A percentile compares a stretch with the other conserved stretches of the same genome.
phyloP scores from a whole-genome alignment of 2,329 filamentous ascomycete genomes.

The Fusarium pseudograminearum region DNA sequence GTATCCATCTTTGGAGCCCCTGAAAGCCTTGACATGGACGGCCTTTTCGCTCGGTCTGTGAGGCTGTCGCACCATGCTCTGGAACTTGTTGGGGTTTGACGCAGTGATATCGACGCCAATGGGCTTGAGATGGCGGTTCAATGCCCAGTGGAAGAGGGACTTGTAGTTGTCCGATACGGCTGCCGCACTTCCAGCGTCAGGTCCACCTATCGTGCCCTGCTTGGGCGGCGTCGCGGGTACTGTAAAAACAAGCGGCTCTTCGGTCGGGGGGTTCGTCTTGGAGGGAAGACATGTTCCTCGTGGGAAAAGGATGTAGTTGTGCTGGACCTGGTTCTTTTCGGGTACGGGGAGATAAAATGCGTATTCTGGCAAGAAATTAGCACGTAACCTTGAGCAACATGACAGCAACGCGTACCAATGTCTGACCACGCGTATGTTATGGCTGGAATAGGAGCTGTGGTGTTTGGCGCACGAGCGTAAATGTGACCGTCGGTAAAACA shows the following conservation, averaged over 20 bases:
- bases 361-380: slow-evolving; percentile 60
- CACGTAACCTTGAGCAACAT: background rate
- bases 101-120: slow-evolving; percentile 63
- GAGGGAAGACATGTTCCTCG: slow-evolving; percentile 65
- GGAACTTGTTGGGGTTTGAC: slow-evolving; percentile 68
- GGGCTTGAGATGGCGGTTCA: slow-evolving; percentile 64
- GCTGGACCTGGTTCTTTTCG: slow-evolving; percentile 73
- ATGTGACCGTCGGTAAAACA: slow-evolving; percentile 71
- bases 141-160: slow-evolving; percentile 71
- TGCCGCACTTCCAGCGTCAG: slow-evolving; percentile 61
- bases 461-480: slow-evolving; percentile 67
- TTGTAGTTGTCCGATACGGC: slow-evolving; percentile 70
- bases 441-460: slow-evolving; percentile 63
- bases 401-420: slow-evolving; percentile 62
- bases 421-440: slow-evolving; percentile 71
- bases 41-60: slow-evolving; percentile 72
- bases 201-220: slow-evolving; percentile 66
- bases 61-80: slow-evolving; percentile 66
- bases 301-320: slow-evolving; percentile 75
- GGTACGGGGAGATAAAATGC: slow-evolving; percentile 74
- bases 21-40: slow-evolving; percentile 74
- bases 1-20: slow-evolving; percentile 76
- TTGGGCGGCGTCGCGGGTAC: slow-evolving; percentile 71
- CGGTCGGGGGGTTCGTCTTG: slow-evolving; percentile 57
- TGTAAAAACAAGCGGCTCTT: slow-evolving; percentile 74